Base-by-base conservation (phyloP, 345 rosid genomes). In the Erodium maritimum region DNA sequence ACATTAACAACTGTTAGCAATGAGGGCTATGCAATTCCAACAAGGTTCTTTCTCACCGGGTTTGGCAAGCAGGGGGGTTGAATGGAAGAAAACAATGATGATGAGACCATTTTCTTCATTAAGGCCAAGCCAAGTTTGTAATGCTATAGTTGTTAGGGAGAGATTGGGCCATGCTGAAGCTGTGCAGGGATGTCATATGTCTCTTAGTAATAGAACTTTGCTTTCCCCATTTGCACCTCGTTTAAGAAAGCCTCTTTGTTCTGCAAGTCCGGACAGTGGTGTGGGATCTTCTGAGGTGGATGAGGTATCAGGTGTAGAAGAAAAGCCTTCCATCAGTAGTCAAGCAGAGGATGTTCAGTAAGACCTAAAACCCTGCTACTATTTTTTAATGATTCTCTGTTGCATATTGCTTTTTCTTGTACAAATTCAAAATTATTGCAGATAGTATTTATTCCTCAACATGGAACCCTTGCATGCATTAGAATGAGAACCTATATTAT, bases 1-100 rank as follows among this genome's bases (percentile, higher is more conserved):
- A 18, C 46, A 19, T 5, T 57, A 33, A 54, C 20, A 63, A 50
- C 53, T 59, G n/a, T 5, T 16, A 22, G 60, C 11, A 57, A 79
- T 82, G 85, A 65, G 64, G 21, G 66, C 77, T 51, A 68, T 74
- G 55, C 76, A 73, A 71, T 64, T 77, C 11, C 61, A 74, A 55
- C 73, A 75, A 33, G 55, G 67, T 45, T 57, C 65, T 59, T 57
- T 75, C 25, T 69, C 64, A 48, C 24, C 54, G 55, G 84, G 82
- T 51, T 57, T 82, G 62, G 51, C 67, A 18, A 29, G 63, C 60
- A 73, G 76, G 56, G 68, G 45, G 24, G 24, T 55, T 42, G 71
- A 62, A 24, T 63, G 64, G 60, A 64, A 65, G 58, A 50, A 54
- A 10, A 64, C 46, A 1, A 69, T 66, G 53, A 20, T 56, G 53